Evolutionary conservation across 345 rosid genomes (phyloP), one percentile per base, ranked within the genome.

Genomic region (Rhizophora mangle): DNA sequence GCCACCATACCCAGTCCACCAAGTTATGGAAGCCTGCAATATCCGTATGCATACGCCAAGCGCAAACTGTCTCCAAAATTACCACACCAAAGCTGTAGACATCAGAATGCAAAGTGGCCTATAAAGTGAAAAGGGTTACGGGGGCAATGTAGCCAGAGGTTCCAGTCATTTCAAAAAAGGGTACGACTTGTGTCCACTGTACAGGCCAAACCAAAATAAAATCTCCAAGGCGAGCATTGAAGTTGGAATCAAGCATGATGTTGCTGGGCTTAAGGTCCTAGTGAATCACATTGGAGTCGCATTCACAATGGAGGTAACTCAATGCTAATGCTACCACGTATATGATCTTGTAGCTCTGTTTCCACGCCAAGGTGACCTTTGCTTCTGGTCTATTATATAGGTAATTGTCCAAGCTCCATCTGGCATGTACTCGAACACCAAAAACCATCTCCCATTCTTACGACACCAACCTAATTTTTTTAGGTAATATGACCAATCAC

Each of bases 1-100:
- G 20, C 65, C 26, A 10, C 65, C 18, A 21, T 10, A 37, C 65
- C 65, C 52, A 62, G 27, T 62, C 65, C 18, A 37, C 65, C 65
- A 62, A 37, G 18, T 27, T 32, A 21, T 62, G 10, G 52, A 62
- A 36, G 4, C 27, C 15, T 24, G 11, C 58, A 54, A 20, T 21
- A 54, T 20, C 21, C 7, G 21, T 53, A 10, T 53, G 21, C 0
- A 6, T 22, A 53, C 2, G 24, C 10, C 3, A 3, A 53, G 26
- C 57, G 1, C 57, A 53, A n/a, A 53, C 57, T 8, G 10, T 22
- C 21, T 53, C 24, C 10, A n/a, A 9, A 53, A n/a, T 10, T 8
- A 53, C 11, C 21, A 10, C 21, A 53, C 57, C 11, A 53, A 53
- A 53, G 57, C 57, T 53, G n/a, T n/a, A 53, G 24, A 53, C 24